phyloP scores from a whole-genome alignment of 225 moss, liverwort and hornwort genomes.

The Marchantia polymorpha region DNA sequence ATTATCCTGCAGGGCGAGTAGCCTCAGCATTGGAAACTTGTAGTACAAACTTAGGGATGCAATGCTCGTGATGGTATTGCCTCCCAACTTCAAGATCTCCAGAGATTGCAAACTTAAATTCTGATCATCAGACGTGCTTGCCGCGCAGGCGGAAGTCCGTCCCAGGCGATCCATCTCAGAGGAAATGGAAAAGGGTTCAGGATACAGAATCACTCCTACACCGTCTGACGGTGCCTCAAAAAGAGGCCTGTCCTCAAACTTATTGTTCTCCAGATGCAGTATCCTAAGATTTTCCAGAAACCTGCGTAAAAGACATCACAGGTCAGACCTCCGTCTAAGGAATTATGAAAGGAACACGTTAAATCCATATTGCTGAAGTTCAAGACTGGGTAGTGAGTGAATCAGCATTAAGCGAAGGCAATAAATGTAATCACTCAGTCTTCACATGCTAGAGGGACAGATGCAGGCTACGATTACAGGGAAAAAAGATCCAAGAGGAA shows the following conservation, averaged over 20 bases:
- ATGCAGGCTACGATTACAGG: no score
- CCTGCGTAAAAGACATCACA: constrained; percentile 36
- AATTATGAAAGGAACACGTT: no score
- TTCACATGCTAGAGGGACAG: no score
- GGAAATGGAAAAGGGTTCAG: not conserved
- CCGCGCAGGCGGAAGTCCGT: constrained; percentile 30
- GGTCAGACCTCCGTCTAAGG: not conserved
- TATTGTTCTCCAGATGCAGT: constrained; percentile 77
- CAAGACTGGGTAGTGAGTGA: no score
- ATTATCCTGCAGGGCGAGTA: constrained; percentile 77
- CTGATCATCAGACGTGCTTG: constrained; percentile 45
- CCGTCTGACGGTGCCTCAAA: constrained; percentile 34
- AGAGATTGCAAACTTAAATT: constrained; percentile 45
- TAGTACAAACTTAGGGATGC: constrained; percentile 57
- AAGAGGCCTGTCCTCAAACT: constrained; percentile 66
- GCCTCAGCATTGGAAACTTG: constrained; percentile 63
- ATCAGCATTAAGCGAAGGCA: no score
- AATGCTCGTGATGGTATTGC: constrained; percentile 75
- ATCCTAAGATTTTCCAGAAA: constrained; percentile 56
- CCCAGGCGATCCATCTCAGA: constrained; percentile 47
- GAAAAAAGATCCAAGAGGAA: no score
- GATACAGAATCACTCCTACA: not conserved
- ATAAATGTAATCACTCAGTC: no score
- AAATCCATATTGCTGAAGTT: no score
- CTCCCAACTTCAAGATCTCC: constrained; percentile 77